Evolutionary conservation across 2,329 filamentous ascomycete genomes (phyloP).

Genomic region (Colletotrichum brevisporum): DNA sequence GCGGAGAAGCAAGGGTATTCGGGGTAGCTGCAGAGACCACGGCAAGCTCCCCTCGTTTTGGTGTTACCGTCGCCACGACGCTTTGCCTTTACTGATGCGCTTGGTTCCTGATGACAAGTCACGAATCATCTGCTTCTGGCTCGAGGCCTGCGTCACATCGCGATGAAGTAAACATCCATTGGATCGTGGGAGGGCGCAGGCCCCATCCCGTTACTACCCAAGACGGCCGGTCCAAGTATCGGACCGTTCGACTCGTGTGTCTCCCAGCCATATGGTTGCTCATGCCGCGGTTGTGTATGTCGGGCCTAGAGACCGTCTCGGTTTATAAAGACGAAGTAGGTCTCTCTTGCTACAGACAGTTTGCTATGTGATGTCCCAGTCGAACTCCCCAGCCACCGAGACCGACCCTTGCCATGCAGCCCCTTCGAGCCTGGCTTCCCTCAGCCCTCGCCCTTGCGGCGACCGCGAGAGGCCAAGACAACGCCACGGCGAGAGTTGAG

Average conservation of each 20-base stretch:
- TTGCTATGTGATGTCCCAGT: not conserved
- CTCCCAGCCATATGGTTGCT: constrained; percentile 15
- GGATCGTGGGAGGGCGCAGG: not conserved
- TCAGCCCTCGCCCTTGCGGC: constrained; percentile 29
- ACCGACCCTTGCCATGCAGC: constrained; percentile 15
- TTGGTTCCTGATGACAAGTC: constrained; percentile 1
- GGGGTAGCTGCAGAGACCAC: constrained; percentile 20
- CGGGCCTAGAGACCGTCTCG: not conserved
- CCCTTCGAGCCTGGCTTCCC: constrained; percentile 26
- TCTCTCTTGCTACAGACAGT: not conserved
- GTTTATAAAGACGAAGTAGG: constrained; percentile 12
- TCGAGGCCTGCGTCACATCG: constrained; percentile 13
- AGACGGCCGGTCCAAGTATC: constrained; percentile 22
- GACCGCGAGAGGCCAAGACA: constrained; percentile 18
- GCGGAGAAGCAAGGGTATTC: constrained; percentile 33
- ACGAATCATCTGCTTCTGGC: constrained; percentile 1
- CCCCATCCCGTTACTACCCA: constrained; percentile 23
- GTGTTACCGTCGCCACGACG: constrained; percentile 29
- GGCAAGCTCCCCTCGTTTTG: constrained; percentile 15
- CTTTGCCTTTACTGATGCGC: constrained; percentile 21
- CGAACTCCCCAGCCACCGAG: not conserved
- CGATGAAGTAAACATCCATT: constrained; percentile 23
- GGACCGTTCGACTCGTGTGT: constrained; percentile 1
- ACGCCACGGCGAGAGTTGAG: constrained; percentile 18
- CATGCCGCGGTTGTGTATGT: constrained; percentile 3